phyloP scores from a whole-genome alignment of 371 early-diverging fungal genomes.

The Syncephalastrum monosporum region DNA sequence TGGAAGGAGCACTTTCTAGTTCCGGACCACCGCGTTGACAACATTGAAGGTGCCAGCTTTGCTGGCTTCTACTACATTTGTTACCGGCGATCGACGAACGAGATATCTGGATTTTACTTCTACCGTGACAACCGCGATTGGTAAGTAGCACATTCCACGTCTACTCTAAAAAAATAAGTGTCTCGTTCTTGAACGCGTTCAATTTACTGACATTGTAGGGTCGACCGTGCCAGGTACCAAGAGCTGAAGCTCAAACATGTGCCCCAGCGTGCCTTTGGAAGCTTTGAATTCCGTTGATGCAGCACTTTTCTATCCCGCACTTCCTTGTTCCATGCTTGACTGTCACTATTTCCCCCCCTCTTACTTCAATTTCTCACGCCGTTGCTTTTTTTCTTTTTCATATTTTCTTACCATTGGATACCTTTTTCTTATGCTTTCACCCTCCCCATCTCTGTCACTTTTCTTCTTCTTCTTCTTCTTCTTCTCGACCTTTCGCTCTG shows the following conservation, averaged over 20 bases:
- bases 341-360: too few relatives aligned
- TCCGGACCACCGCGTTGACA: constrained; percentile 86
- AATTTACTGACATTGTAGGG: too few relatives aligned
- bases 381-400: too few relatives aligned
- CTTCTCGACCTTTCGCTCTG: too few relatives aligned
- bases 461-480: too few relatives aligned
- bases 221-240: constrained; percentile 58
- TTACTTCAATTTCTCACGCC: too few relatives aligned
- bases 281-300: constrained; percentile 61
- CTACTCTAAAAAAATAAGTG: background rate
- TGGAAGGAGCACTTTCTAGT: constrained; percentile 97
- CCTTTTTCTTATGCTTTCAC: too few relatives aligned
- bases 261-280: constrained; percentile 42
- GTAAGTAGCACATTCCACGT: constrained; percentile 23
- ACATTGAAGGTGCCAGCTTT: constrained; percentile 89
- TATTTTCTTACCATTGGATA: too few relatives aligned
- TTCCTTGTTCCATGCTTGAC: too few relatives aligned
- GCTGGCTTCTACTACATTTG: constrained; percentile 96
- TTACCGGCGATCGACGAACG: constrained; percentile 72
- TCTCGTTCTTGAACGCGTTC: too few relatives aligned
- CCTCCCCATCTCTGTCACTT: too few relatives aligned
- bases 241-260: constrained; percentile 70
- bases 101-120: constrained; percentile 84
- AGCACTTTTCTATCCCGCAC: too few relatives aligned
- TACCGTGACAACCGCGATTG: constrained; percentile 74